These are phyloP conservation scores for Aspergillus fijiensis DNA, from an alignment of 2,329 filamentous ascomycete species.

Conservation along the genomic window DNA sequence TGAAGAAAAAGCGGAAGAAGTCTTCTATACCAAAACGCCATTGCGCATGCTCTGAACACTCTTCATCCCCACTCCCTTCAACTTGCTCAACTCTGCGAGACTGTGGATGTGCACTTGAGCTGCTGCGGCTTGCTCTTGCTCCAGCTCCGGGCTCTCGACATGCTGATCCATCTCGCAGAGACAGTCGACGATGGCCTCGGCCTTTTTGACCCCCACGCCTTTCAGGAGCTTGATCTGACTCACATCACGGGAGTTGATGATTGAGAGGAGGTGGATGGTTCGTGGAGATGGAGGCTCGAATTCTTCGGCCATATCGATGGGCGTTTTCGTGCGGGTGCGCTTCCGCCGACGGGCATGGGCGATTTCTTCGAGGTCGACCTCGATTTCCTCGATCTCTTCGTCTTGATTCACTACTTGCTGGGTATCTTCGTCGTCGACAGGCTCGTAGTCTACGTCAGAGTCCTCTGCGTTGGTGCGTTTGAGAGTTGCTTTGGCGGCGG, in stretches of 20 bases:
- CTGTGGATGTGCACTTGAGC: constrained; percentile 35
- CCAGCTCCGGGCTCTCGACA: constrained; percentile 9
- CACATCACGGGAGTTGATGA: constrained; percentile 49
- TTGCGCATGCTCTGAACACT: constrained; percentile 50
- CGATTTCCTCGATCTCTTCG: constrained; percentile 27
- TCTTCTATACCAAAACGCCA: constrained; percentile 38
- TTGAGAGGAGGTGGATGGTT: constrained; percentile 44
- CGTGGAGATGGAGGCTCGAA: constrained; percentile 37
- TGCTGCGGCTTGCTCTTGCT: constrained; percentile 16
- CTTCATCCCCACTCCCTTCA: constrained; percentile 47
- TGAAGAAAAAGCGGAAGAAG: no score
- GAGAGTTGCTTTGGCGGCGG: constrained; percentile 21
- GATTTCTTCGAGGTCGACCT: constrained; percentile 29
- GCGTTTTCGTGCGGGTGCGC: constrained; percentile 25
- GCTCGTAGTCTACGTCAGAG: constrained; percentile 34
- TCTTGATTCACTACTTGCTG: constrained; percentile 7
- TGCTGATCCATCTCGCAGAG: constrained; percentile 44
- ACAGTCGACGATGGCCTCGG: constrained; percentile 49
- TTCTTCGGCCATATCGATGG: constrained; percentile 23
- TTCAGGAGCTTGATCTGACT: constrained; percentile 48
- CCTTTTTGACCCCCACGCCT: constrained; percentile 49
- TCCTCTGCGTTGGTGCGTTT: constrained; percentile 32
- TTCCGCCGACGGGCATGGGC: constrained; percentile 29
- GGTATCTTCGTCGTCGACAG: neutral
- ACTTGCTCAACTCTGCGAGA: constrained; percentile 41